Evolutionary conservation across 2,329 filamentous ascomycete genomes (phyloP).

Genomic region (Alternaria rosae): DNA sequence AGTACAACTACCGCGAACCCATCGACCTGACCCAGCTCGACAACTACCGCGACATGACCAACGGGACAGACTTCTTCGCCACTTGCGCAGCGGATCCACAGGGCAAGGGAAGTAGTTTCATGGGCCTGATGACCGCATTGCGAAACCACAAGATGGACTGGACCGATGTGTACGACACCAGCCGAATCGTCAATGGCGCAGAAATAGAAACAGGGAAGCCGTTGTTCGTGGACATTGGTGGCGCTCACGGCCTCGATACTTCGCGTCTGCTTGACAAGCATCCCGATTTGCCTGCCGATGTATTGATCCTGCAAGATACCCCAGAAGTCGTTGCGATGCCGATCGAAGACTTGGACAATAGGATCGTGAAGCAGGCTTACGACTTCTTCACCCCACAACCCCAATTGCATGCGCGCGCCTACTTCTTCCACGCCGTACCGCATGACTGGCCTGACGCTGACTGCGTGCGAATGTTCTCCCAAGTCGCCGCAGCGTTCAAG

Average conservation of each 20-base stretch:
- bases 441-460: slow-evolving; percentile 8
- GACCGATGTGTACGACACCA: slow-evolving; percentile 9
- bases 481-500: slow-evolving; percentile 1
- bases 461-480: slow-evolving; percentile 6
- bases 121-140: not conserved
- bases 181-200: not conserved
- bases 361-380: slow-evolving; percentile 9
- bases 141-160: slow-evolving; percentile 10
- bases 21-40: not conserved
- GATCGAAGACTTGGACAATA: not conserved
- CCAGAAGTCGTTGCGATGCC: slow-evolving; percentile 5
- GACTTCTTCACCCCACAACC: slow-evolving; percentile 10
- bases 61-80: slow-evolving; percentile 5
- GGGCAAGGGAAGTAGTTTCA: slow-evolving; percentile 10
- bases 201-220: not conserved
- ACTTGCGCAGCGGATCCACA: slow-evolving; percentile 5
- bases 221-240: slow-evolving; percentile 3
- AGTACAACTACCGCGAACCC: slow-evolving; percentile 9
- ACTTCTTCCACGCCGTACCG: slow-evolving; percentile 5
- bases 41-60: slow-evolving; percentile 12
- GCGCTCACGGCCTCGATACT: slow-evolving; percentile 3
- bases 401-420: slow-evolving; percentile 2
- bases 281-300: not conserved
- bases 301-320: slow-evolving; percentile 5
- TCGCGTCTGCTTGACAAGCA: slow-evolving; percentile 4